phyloP scores from a whole-genome alignment of 768 basidiomycete species.

The Pulveroboletus ravenelii region DNA sequence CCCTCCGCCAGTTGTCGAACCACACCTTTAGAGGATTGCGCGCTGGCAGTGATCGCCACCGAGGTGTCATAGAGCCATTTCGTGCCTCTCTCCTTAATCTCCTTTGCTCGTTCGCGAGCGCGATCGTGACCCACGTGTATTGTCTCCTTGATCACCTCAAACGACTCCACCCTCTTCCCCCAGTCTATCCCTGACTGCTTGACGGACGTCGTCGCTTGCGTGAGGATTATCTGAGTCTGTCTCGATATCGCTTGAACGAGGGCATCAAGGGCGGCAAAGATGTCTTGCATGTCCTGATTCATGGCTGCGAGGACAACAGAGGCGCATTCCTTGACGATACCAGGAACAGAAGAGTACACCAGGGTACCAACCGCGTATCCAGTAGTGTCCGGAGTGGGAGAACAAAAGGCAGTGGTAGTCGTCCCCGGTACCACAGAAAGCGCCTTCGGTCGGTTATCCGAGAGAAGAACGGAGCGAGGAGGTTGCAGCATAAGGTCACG shows the following conservation, averaged over 20 bases:
- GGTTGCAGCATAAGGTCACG: slow-evolving; percentile 38
- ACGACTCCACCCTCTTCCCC: slow-evolving; percentile 35
- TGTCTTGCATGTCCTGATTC: slow-evolving; percentile 50
- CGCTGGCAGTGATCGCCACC: slow-evolving; percentile 38
- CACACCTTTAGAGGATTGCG: slow-evolving; percentile 38
- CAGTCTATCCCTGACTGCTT: slow-evolving; percentile 37
- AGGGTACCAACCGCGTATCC: slow-evolving; percentile 16
- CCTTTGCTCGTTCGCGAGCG: slow-evolving; percentile 50
- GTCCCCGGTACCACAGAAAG: slow-evolving; percentile 25
- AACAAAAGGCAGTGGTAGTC: slow-evolving; percentile 3
- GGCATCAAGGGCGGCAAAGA: slow-evolving; percentile 56
- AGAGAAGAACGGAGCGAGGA: slow-evolving; percentile 21
- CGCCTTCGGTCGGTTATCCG: slow-evolving; percentile 25
- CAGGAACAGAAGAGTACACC: slow-evolving; percentile 44
- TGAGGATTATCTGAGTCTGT: slow-evolving; percentile 33
- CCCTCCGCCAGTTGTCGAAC: slow-evolving; percentile 39
- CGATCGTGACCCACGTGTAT: slow-evolving; percentile 47
- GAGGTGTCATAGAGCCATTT: slow-evolving; percentile 42
- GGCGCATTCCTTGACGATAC: slow-evolving; percentile 43
- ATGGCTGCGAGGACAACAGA: slow-evolving; percentile 42
- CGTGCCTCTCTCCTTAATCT: slow-evolving; percentile 46
- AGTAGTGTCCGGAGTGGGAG: slow-evolving; percentile 15
- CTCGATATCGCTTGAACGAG: slow-evolving; percentile 47
- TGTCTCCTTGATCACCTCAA: slow-evolving; percentile 35
- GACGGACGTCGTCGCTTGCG: slow-evolving; percentile 37